These are phyloP conservation scores for Cercospora nicotianae DNA, from an alignment of 2,329 filamentous ascomycete genomes.

Conservation along the genomic window DNA sequence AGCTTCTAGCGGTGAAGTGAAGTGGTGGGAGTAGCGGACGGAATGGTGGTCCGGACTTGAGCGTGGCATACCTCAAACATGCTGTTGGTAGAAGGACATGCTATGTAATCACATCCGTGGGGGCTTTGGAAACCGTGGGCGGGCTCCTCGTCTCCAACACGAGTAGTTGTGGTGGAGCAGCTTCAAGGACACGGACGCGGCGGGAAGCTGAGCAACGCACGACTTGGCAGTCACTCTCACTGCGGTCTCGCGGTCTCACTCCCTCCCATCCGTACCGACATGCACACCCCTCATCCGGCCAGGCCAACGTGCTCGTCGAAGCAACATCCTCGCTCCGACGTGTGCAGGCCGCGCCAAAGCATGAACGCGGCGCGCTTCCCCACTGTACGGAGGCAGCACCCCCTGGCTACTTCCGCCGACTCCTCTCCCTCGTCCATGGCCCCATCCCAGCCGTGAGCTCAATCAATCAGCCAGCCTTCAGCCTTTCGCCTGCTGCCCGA, in stretches of 20 bases:
- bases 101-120: background rate
- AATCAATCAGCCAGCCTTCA: background rate
- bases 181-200: background rate
- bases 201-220: background rate
- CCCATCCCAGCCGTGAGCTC: background rate
- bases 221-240: background rate
- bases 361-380: background rate
- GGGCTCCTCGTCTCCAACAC: background rate
- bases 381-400: constrained; percentile 2
- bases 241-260: background rate
- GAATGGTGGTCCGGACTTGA: background rate
- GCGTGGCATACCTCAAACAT: constrained; percentile 33
- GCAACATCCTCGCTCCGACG: background rate
- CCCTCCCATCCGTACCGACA: background rate
- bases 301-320: background rate
- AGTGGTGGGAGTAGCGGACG: background rate
- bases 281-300: background rate
- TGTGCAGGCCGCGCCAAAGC: background rate
- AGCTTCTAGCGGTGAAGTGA: background rate
- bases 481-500: background rate
- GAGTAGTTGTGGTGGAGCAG: background rate
- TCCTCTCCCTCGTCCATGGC: background rate
- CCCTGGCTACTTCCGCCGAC: background rate
- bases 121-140: background rate
- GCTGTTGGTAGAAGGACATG: background rate